Conservation (phyloP, 495 filamentous ascomycete genomes). For the Trypethelium eluteriae region DNA sequence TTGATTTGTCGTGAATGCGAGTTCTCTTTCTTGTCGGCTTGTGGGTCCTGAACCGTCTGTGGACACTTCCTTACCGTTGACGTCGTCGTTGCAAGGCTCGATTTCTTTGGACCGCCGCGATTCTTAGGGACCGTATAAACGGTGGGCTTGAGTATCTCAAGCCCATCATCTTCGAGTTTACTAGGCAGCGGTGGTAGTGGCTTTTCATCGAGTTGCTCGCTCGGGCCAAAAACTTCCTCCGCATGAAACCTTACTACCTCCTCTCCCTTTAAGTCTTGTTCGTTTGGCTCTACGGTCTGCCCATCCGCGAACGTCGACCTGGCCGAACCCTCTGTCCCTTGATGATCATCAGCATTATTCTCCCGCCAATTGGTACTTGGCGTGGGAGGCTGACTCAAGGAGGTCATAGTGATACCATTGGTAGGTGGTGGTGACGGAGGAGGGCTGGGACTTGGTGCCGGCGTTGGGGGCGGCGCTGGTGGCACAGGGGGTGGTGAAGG, state of each 20-base stretch:
- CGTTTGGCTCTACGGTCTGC: neutral
- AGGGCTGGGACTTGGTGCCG: neutral
- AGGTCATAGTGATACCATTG: neutral
- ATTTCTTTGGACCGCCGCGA: neutral
- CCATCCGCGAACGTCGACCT: neutral
- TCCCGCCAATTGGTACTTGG: neutral
- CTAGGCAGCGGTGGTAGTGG: neutral
- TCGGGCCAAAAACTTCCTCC: neutral
- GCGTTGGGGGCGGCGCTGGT: neutral
- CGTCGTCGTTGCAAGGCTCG: neutral
- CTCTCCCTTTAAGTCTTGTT: neutral
- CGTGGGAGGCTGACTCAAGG: neutral
- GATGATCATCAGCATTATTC: neutral
- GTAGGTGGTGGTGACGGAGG: neutral
- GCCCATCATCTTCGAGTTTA: neutral
- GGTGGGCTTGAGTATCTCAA: neutral
- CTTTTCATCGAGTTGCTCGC: neutral
- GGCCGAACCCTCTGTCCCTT: neutral
- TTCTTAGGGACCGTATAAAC: neutral
- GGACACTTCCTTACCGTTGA: neutral
- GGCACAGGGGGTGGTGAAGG: neutral
- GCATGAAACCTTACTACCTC: neutral
- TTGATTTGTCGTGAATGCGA: neutral
- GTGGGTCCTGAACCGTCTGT: neutral
- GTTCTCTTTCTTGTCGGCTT: neutral